Conservation (phyloP, 2,329 filamentous ascomycete species). For the Lomentospora prolificans region DNA sequence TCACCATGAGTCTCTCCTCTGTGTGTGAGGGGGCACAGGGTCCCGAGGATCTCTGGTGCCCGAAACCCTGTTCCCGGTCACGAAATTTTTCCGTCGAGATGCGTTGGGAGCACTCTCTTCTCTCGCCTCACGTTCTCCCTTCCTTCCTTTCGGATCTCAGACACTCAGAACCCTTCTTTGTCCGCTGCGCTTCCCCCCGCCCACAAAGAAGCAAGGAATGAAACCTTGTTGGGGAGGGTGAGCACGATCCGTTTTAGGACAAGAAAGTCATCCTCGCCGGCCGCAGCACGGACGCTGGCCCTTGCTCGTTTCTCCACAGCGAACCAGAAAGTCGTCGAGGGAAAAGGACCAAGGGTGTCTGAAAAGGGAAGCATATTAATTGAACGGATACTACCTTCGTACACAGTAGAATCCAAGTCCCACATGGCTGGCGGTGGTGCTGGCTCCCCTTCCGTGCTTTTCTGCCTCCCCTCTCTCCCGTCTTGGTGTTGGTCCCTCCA, state of each 20-base stretch:
- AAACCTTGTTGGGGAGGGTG: neutral
- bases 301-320: neutral
- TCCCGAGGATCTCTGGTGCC: neutral
- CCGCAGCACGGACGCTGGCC: neutral
- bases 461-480: neutral
- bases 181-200: too few species aligned
- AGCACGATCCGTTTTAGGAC: neutral
- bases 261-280: neutral
- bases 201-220: neutral
- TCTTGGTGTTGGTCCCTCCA: neutral
- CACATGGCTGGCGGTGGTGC: too few species aligned
- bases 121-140: neutral
- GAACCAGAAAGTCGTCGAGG: neutral
- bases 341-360: neutral
- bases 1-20: neutral
- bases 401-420: too few species aligned
- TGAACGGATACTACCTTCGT: neutral
- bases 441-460: neutral
- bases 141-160: neutral
- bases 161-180: neutral
- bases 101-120: neutral
- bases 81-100: neutral
- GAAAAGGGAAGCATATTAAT: neutral
- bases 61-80: neutral
- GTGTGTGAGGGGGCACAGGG: neutral